Evolutionary conservation across 352 stramenopile genomes (phyloP).

Genomic region (Phytopythium sindhum): DNA sequence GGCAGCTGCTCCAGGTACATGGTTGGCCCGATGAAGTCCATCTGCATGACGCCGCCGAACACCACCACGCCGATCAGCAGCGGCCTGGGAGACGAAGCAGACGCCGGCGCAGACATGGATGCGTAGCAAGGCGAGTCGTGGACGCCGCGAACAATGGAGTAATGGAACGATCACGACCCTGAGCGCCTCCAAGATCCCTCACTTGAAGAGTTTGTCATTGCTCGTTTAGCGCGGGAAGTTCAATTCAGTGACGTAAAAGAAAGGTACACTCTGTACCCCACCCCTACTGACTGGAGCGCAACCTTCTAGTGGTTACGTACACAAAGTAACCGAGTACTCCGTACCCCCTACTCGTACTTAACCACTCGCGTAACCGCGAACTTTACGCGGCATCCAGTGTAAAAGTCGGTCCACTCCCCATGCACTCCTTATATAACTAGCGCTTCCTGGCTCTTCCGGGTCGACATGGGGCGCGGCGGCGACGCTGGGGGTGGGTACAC

Average conservation of each 20-base stretch:
- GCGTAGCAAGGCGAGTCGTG: no score
- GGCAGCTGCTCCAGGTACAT: conserved; percentile 59
- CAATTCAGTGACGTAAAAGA: no score
- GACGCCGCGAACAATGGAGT: no score
- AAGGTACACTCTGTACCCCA: not conserved
- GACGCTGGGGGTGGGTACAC: conserved; percentile 15
- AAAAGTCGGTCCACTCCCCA: no score
- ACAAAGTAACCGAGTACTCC: no score
- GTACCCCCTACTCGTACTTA: not conserved
- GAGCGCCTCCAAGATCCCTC: no score
- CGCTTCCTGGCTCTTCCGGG: not conserved
- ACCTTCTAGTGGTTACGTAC: no score
- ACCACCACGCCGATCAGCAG: conserved; percentile 54
- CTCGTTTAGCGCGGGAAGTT: not conserved
- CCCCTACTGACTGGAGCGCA: not conserved
- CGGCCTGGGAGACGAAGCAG: conserved; percentile 4
- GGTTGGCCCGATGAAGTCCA: conserved; percentile 57
- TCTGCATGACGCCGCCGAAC: conserved; percentile 53
- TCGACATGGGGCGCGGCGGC: not conserved
- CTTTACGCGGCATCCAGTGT: no score
- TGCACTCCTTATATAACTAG: no score
- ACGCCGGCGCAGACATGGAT: not conserved
- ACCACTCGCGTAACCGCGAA: no score
- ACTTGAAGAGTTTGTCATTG: no score
- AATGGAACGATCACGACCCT: no score